Percentiles rank a stretch among this genome's conserved stretches.
These are phyloP conservation scores for Pseudogymnoascus sp. DNA, from an alignment of 2,329 filamentous ascomycete species.

Conservation along the genomic window DNA sequence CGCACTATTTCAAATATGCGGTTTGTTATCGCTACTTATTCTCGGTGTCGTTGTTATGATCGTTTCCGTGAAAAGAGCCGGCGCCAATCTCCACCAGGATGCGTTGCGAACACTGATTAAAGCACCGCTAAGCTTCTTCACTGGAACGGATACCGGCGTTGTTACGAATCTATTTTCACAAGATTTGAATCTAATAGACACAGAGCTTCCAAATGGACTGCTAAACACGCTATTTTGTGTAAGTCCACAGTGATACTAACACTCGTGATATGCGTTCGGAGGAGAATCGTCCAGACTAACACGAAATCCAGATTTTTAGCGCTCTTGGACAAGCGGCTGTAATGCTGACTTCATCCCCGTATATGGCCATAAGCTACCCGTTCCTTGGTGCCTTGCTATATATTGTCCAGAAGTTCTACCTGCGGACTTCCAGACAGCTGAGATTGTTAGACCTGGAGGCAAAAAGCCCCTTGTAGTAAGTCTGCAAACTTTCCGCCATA, in stretches of 20 bases:
- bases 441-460: constrained; percentile 37
- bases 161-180: constrained; percentile 41
- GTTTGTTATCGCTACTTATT: constrained; percentile 19
- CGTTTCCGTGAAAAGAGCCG: constrained; percentile 19
- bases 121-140: constrained; percentile 36
- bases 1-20: constrained; percentile 23
- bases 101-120: constrained; percentile 19
- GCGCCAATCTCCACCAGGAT: constrained; percentile 21
- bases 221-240: constrained; percentile 12
- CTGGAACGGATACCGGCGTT: constrained; percentile 36
- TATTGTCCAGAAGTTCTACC: constrained; percentile 32
- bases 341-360: not conserved
- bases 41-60: constrained; percentile 18
- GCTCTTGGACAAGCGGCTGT: not conserved
- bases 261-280: not conserved
- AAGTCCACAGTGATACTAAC: not conserved
- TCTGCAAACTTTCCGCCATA: not conserved
- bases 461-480: constrained; percentile 32
- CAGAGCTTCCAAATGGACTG: constrained; percentile 15
- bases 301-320: not conserved
- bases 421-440: constrained; percentile 38
- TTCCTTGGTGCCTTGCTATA: constrained; percentile 4
- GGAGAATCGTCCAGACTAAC: not conserved
- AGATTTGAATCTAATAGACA: constrained; percentile 27
- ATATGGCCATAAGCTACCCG: constrained; percentile 10